phyloP scores from a whole-genome alignment of 371 early-diverging fungal genomes.

The Rhizopus arrhizus region DNA sequence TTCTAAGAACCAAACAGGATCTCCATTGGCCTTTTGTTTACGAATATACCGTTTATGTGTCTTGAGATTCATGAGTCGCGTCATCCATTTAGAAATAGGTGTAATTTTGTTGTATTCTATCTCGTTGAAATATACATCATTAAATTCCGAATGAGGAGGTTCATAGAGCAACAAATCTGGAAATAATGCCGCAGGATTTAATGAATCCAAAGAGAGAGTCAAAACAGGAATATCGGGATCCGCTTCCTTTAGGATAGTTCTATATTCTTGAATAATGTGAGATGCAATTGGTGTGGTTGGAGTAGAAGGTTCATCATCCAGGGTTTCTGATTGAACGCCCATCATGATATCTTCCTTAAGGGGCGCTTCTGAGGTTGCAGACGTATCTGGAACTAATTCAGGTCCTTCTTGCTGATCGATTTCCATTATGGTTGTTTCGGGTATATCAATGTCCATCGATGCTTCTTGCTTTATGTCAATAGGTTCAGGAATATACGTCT shows the following conservation, averaged over 20 bases:
- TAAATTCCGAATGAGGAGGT: conserved; percentile 46
- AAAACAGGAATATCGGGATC: conserved; percentile 35
- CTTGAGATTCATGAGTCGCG: conserved; percentile 43
- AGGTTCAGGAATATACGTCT: conserved; percentile 12
- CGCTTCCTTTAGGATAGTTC: conserved; percentile 21
- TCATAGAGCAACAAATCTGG: conserved; percentile 48
- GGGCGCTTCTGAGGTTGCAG: conserved; percentile 3
- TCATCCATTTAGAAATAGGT: conserved; percentile 36
- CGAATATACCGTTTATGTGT: conserved; percentile 42
- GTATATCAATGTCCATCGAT: not conserved
- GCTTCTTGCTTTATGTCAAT: conserved; percentile 10
- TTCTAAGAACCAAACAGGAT: conserved; percentile 29
- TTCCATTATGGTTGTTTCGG: not conserved
- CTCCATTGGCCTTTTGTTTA: conserved; percentile 45
- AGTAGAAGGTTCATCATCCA: conserved; percentile 22
- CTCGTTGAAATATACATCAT: conserved; percentile 51
- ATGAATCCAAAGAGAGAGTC: conserved; percentile 32
- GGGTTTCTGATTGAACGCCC: conserved; percentile 7
- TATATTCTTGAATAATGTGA: conserved; percentile 27
- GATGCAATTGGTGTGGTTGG: conserved; percentile 31
- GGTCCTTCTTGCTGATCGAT: not conserved
- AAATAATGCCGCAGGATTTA: conserved; percentile 42
- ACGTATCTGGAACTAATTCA: conserved; percentile 5
- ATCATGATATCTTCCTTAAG: conserved; percentile 27
- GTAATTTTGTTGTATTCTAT: conserved; percentile 42